These are phyloP conservation scores for Phytopythium helicoides DNA, from an alignment of 352 stramenopile genomes.

Conservation along the genomic window DNA sequence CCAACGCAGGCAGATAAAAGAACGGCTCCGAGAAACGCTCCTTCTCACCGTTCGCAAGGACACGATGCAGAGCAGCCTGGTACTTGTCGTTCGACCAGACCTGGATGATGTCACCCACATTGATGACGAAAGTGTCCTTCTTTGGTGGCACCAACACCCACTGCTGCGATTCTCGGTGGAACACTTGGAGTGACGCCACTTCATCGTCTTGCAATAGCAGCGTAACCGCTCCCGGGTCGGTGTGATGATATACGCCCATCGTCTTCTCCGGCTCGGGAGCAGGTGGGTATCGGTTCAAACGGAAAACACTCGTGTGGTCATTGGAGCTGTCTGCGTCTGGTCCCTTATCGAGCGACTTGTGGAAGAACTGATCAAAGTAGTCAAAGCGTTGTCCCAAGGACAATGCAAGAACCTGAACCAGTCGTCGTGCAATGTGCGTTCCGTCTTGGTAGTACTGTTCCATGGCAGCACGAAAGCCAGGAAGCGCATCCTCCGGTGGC, in stretches of 20 bases:
- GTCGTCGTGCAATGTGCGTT: slow-evolving; percentile 42
- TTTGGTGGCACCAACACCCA: slow-evolving; percentile 52
- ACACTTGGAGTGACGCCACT: slow-evolving; percentile 50
- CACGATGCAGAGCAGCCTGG: too few species aligned
- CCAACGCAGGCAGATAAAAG: too few species aligned
- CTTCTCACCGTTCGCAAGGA: too few species aligned
- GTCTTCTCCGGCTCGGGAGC: slow-evolving; percentile 28
- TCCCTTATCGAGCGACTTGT: slow-evolving; percentile 3
- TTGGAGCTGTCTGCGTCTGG: neutral
- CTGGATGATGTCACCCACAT: too few species aligned
- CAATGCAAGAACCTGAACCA: slow-evolving; percentile 58
- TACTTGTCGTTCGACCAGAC: too few species aligned
- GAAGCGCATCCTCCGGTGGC: slow-evolving; percentile 37
- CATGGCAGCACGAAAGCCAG: slow-evolving; percentile 53
- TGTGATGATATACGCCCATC: slow-evolving; percentile 61
- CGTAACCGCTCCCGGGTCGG: slow-evolving; percentile 51
- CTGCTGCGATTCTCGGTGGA: slow-evolving; percentile 40
- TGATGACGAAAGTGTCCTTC: slow-evolving; percentile 7
- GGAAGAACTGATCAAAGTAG: slow-evolving; percentile 65
- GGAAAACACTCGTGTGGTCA: slow-evolving; percentile 86
- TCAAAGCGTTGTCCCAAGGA: slow-evolving; percentile 37
- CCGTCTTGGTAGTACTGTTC: slow-evolving; percentile 41
- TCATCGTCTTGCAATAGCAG: slow-evolving; percentile 65
- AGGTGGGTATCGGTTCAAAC: slow-evolving; percentile 91
- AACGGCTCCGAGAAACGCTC: too few species aligned